Conservation (phyloP, 2,329 filamentous ascomycete genomes). For the Ophiocordyceps camponoti-leonardi region DNA sequence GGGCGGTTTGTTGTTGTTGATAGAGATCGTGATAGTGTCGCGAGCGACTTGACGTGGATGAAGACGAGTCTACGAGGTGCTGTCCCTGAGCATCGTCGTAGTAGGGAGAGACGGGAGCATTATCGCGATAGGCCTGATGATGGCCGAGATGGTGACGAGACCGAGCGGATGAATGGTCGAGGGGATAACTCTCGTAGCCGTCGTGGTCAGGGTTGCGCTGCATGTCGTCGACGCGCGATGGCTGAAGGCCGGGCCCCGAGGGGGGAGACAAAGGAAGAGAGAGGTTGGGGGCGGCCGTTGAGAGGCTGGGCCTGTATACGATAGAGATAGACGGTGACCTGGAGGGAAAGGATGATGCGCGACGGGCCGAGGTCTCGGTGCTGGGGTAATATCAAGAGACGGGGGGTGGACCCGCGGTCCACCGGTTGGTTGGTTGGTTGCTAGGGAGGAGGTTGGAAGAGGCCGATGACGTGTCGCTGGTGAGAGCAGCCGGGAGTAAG, state of each 20-base stretch:
- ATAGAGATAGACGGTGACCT: neutral
- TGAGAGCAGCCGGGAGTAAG: neutral
- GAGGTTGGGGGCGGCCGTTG: neutral
- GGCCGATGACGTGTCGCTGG: neutral
- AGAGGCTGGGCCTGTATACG: neutral
- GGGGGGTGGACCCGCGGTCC: neutral
- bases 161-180: slow-evolving; percentile 10
- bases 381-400: neutral
- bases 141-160: slow-evolving; percentile 5
- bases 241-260: neutral
- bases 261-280: neutral
- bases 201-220: slow-evolving; percentile 13
- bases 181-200: slow-evolving; percentile 18
- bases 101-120: slow-evolving; percentile 7
- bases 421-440: neutral
- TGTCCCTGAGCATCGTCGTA: slow-evolving; percentile 6
- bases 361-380: neutral
- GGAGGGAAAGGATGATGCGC: neutral
- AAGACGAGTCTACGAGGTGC: neutral
- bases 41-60: slow-evolving; percentile 1
- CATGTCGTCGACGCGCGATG: slow-evolving; percentile 8
- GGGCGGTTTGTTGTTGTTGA: neutral
- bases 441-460: neutral
- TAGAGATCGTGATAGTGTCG: neutral
- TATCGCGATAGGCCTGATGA: neutral